Evolutionary conservation across 1,284 basidiomycete genomes (phyloP).

Genomic region (Ceratobasidium sp.): DNA sequence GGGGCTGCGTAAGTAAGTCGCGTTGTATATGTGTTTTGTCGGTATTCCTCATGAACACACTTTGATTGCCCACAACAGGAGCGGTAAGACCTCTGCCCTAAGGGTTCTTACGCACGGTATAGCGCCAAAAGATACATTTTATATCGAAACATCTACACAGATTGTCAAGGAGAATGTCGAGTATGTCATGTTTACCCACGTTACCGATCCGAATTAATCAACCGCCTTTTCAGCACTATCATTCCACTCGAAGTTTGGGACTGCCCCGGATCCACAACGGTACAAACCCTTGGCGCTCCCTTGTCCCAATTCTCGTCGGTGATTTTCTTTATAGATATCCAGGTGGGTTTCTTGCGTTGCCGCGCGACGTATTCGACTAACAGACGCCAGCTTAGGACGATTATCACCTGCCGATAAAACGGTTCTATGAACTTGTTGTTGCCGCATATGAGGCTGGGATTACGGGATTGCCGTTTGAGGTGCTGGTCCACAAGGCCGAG

Average conservation of each 20-base stretch:
- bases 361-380: constrained; percentile 36
- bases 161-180: constrained; percentile 81
- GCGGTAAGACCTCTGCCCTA: constrained; percentile 93
- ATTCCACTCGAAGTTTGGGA: constrained; percentile 96
- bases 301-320: constrained; percentile 81
- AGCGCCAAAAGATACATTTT: constrained; percentile 88
- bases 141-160: constrained; percentile 86
- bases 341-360: constrained; percentile 63
- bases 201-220: background rate
- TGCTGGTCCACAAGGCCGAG: constrained; percentile 98
- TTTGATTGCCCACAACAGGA: constrained; percentile 60
- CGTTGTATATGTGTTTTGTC: constrained; percentile 15
- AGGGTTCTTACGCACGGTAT: constrained; percentile 91
- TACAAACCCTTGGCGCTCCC: constrained; percentile 76
- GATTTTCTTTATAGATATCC: constrained; percentile 97
- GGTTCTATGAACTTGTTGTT: constrained; percentile 80
- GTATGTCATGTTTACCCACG: constrained; percentile 62
- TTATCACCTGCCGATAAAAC: constrained; percentile 73
- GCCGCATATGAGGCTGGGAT: constrained; percentile 76
- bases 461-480: constrained; percentile 83
- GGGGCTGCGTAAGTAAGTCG: constrained; percentile 78
- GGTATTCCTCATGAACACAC: constrained; percentile 39
- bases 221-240: constrained; percentile 70
- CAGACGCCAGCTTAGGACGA: constrained; percentile 58
- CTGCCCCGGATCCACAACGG: constrained; percentile 85